These are phyloP conservation scores for Mrakia gelida DNA, from an alignment of 768 basidiomycete species.

Conservation along the genomic window DNA sequence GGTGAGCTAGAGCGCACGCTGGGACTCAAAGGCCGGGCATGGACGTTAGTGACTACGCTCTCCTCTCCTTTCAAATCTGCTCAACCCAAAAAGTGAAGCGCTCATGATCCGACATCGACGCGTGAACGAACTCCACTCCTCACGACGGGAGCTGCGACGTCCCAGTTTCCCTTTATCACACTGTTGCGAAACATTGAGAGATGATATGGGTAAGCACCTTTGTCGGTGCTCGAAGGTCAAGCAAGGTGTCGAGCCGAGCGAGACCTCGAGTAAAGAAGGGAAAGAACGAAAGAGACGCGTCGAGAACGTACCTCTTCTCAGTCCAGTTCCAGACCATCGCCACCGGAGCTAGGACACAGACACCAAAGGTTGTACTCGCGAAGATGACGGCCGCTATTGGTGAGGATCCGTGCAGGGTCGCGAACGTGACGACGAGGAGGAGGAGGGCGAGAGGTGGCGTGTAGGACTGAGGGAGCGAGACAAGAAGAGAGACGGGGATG, in stretches of 20 bases:
- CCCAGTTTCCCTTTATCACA: conserved; percentile 29
- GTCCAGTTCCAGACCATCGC: conserved; percentile 22
- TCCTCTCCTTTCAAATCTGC: no score
- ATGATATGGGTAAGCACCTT: not conserved
- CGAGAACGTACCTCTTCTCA: conserved; percentile 17
- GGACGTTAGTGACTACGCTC: no score
- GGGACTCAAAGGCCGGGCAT: no score
- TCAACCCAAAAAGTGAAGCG: no score
- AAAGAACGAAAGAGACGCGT: not conserved
- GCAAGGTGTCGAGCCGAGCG: no score
- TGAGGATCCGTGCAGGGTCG: not conserved
- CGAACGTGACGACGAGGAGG: not conserved
- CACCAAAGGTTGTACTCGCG: not conserved
- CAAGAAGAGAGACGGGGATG: not conserved
- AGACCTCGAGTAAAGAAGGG: not conserved
- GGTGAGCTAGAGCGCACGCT: no score
- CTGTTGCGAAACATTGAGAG: not conserved
- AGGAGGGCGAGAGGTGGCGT: conserved; percentile 3
- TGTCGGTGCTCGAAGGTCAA: no score
- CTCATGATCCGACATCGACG: no score
- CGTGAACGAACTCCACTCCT: not conserved
- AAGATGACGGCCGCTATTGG: not conserved
- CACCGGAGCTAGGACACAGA: not conserved
- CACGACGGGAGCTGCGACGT: conserved; percentile 21
- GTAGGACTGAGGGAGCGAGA: not conserved